Conservation (phyloP, 2,329 filamentous ascomycete species). For the Dactylellina cionopaga region DNA sequence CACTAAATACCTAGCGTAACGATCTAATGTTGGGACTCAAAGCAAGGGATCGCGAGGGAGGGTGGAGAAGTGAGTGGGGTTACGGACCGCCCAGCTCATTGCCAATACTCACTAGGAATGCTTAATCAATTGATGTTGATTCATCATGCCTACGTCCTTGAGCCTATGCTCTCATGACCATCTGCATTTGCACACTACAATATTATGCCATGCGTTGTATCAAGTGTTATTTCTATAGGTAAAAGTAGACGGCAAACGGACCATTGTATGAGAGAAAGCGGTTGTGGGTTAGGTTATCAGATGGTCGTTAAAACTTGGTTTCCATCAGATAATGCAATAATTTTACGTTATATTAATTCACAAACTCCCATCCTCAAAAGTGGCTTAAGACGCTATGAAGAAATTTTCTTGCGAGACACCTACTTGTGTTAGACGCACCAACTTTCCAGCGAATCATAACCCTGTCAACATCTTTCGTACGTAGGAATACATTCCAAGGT, state of each 20-base stretch:
- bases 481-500: too few species aligned
- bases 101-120: slow-evolving; percentile 44
- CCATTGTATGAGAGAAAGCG: slow-evolving; percentile 21
- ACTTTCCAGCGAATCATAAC: slow-evolving; percentile 25
- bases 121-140: slow-evolving; percentile 29
- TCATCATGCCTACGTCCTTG: neutral
- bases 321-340: slow-evolving; percentile 42
- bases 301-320: slow-evolving; percentile 43
- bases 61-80: slow-evolving; percentile 34
- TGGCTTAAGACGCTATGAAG: slow-evolving; percentile 34
- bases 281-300: slow-evolving; percentile 49
- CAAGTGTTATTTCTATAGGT: slow-evolving; percentile 19
- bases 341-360: neutral
- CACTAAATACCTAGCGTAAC: too few species aligned
- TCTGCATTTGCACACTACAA: neutral
- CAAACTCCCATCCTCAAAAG: slow-evolving; percentile 24
- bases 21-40: neutral
- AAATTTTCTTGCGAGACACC: slow-evolving; percentile 29
- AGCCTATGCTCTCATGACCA: neutral
- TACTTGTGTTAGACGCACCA: slow-evolving; percentile 34
- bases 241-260: neutral
- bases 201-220: slow-evolving; percentile 27
- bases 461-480: too few species aligned
- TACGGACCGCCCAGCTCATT: slow-evolving; percentile 16
- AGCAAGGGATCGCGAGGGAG: slow-evolving; percentile 25